Evolutionary conservation across 1,284 basidiomycete species (phyloP), one percentile per base, ranked within the genome.

Genomic region (Ustilago sp.): DNA sequence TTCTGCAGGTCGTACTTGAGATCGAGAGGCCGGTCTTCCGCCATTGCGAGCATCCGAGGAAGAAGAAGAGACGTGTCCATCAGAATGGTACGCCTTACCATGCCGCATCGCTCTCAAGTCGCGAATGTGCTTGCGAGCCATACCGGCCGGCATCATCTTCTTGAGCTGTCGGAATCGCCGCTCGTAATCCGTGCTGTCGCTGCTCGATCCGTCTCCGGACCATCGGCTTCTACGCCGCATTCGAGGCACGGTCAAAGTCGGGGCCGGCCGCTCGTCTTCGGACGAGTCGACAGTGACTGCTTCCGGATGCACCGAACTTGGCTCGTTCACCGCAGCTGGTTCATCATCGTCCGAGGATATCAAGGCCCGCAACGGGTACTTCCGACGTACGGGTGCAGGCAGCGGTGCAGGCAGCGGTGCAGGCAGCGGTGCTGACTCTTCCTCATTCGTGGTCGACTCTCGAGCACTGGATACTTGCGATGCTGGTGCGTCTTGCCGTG

Each of bases 81-180:
- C 76, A 1, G 80, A 79, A 50, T 82, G 79, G 55, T 83, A 80
- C 1, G 74, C 74, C n/a, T 81, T 77, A n/a, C 81, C 82, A 36
- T 80, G 79, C 4, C 81, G 73, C 84, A 85, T 85, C 4, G 79
- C 79, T 17, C 77, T 76, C 7, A 85, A 59, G 53, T 85, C 84
- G 13, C 80, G 79, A 34, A 85, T 85, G 65, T 83, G 79, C 54
- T 76, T 74, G 36, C 79, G 75, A 17, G 84, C 84, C 78, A 80
- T 79, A 38, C 73, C 74, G 3, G 77, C 74, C 0, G 84, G 84
- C 83, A 85, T 85, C 81, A 85, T 83, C 48, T 77, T 77, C 36
- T 80, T 81, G 12, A 85, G 72, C 32, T 79, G 68, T 11, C 79
- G 77, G 68, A 84, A 83, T n/a, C 80, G 79, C 9, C 77, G 73